These are phyloP conservation scores for Fraxinus angustifolia DNA, from an alignment of 305 asterid genomes.

Conservation along the genomic window DNA sequence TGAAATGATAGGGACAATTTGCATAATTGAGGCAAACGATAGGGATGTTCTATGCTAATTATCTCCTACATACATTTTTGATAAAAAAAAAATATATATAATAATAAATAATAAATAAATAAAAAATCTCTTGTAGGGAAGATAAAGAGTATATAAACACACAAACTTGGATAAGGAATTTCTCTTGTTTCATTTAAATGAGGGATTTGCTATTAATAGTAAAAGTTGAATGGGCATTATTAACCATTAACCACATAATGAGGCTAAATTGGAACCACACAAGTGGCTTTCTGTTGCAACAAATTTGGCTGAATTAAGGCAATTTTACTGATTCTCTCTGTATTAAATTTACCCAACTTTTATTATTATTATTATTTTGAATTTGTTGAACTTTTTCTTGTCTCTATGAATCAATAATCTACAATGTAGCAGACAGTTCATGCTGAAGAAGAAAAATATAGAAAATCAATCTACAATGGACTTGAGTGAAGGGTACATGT, in stretches of 20 bases:
- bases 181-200: neutral
- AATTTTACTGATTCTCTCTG: neutral
- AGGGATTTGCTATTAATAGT: neutral
- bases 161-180: neutral
- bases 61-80: neutral
- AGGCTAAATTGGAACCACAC: neutral
- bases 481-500: constrained; percentile 30
- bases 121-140: neutral
- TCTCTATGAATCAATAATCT: neutral
- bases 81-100: no score
- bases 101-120: no score
- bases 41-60: neutral
- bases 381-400: neutral
- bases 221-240: neutral
- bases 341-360: neutral
- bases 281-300: neutral
- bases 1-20: neutral
- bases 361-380: neutral
- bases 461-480: constrained; percentile 33
- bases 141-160: neutral
- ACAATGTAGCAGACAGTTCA: neutral
- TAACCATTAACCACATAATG: neutral
- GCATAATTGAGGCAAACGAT: neutral
- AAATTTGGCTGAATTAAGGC: constrained; percentile 1
- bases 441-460: neutral